Evolutionary conservation across 257 asterid genomes (phyloP), one percentile per base, ranked within the genome.

Genomic region (Fraxinus pennsylvanica): DNA sequence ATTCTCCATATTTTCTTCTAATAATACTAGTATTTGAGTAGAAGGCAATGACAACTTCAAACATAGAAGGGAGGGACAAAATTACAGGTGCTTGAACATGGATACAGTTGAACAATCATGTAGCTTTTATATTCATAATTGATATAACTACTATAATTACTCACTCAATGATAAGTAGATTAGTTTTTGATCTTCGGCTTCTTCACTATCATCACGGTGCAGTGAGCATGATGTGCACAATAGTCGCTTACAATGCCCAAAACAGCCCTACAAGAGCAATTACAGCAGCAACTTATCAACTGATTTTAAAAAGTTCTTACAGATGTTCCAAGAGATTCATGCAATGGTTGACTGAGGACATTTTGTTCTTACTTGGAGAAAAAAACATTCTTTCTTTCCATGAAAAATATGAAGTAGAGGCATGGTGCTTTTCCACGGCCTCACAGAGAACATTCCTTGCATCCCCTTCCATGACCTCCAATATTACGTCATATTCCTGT

Each of bases 371-470:
- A 39, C 45, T 39, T 1, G 45, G 45, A 39, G 45, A 39, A 7
- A 39, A 35, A 39, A 39, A 25, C 27, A 39, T 0, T 5, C 2
- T 39, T 13, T 8, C 45, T 39, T 39, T 39, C 45, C 45, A 39
- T 39, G 45, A 39, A 39, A 35, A 9, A 39, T 39, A 39, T 9
- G 45, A 8, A 39, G 2, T 1, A 39, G 45, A 39, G 45, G 47
- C 14, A 10, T 41, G 47, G 47, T 41, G 47, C 47, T 41, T 41
- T 41, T 41, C 14, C 47, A 41, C 99, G 76, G 96, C 91, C 57
- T 94, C 97, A 25, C 97, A 92, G 4, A 94, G 90, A 81, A 88
- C 97, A 79, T 86, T 91, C 87, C 99, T 85, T 30, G 97, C 84
- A 92, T 94, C 99, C 6, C 99, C 99, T 79, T 92, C 99, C 61